phyloP scores from a whole-genome alignment of 306 rosid species.

The Malus sylvestris region DNA sequence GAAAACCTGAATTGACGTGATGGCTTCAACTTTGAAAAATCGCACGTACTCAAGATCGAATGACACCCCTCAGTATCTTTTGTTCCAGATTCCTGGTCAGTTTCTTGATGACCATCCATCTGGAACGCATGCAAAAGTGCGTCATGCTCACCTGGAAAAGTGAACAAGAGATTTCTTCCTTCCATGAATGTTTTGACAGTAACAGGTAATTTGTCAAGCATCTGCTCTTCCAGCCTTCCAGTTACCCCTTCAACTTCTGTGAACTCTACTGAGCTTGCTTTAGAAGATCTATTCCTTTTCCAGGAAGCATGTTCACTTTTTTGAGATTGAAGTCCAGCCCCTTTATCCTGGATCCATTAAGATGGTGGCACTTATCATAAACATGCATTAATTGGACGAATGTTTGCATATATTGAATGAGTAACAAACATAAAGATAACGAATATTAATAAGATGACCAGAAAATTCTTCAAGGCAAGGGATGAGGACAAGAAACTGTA shows the following conservation, averaged over 20 bases:
- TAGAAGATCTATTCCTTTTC: slow-evolving; percentile 28
- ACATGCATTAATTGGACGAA: background rate
- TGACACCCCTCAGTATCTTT: slow-evolving; percentile 27
- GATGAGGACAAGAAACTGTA: slow-evolving; percentile 45
- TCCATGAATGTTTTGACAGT: background rate
- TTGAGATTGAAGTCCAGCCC: slow-evolving; percentile 22
- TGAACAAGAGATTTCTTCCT: background rate
- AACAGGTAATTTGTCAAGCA: background rate
- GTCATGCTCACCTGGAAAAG: background rate
- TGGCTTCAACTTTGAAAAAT: slow-evolving; percentile 47
- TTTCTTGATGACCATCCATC: background rate
- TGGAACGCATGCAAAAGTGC: background rate
- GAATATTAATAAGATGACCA: background rate
- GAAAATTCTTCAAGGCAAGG: background rate
- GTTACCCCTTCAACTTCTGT: slow-evolving; percentile 32
- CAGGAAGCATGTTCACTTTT: slow-evolving; percentile 11
- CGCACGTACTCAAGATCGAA: slow-evolving; percentile 3
- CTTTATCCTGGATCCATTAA: slow-evolving; percentile 37
- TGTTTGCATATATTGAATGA: background rate
- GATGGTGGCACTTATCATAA: slow-evolving; percentile 36
- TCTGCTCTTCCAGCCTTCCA: background rate
- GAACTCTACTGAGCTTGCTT: slow-evolving; percentile 36
- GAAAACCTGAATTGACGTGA: slow-evolving; percentile 51
- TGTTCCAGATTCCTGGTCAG: slow-evolving; percentile 22
- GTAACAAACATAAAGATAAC: background rate